Base-by-base conservation (phyloP, 2,329 filamentous ascomycete species). In the Ophiostoma ips region DNA sequence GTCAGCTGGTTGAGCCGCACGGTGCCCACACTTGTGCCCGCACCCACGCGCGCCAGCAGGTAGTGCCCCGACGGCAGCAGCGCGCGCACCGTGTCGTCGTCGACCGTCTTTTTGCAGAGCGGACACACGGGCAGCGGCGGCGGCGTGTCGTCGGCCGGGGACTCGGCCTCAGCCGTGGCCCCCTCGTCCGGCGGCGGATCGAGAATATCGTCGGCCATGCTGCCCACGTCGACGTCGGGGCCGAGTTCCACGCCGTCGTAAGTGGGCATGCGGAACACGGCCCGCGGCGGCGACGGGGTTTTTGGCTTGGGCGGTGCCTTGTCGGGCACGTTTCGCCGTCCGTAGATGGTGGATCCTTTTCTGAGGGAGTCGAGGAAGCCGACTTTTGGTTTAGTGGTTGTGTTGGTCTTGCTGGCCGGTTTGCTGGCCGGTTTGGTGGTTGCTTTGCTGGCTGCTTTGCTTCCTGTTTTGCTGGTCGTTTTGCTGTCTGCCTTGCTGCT, bases 91-190 rank as follows among this genome's bases (percentile, higher is more conserved):
- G 77, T 63, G 0, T 66, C 64, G 10, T 67, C 64, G 48, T 79
- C 71, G 6, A 89, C 78, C 3, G 67, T 58, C 40, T 75, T 67
- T 13, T 76, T 71, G 61, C 85, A 90, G 67, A 86, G 76, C 1
- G 83, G 81, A 59, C 85, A 90, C 19, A 68, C 57, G 12, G 44
- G 12, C 38, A 9, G 48, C 41, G 34, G 45, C 18, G 11, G 15
- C 40, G 19, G 28, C 28, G 12, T 18, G 34, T 24, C 33, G 40
- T 48, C 30, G 15, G 46, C 44, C 24, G 5, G 5, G 13, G n/a
- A 5, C 11, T 1, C n/a, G 19, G 15, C 12, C 16, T 15, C 18
- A 33, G 2, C 38, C 31, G 24, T 15, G 19, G 8, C n/a, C 13
- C 30, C 30, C 2, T 4, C 4, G 28, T 36, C 40, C 15, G 33